phyloP scores from a whole-genome alignment of 805 yeast genomes.

The Kodamaea hsintzibuensis region DNA sequence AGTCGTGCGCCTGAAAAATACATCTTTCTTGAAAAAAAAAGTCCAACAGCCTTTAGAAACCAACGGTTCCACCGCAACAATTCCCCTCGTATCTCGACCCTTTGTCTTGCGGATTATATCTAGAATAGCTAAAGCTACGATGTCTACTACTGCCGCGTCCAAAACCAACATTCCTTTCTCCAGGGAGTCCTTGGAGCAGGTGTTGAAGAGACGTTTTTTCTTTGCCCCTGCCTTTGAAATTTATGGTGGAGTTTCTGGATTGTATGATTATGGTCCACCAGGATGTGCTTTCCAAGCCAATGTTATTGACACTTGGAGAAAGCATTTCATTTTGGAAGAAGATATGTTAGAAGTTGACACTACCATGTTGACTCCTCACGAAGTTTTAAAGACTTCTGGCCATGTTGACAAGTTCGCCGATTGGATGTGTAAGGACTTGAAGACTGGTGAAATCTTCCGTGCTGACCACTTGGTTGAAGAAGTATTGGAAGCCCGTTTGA shows the following conservation, averaged over 20 bases:
- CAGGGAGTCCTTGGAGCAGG: conserved; percentile 88
- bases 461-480: conserved; percentile 98
- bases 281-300: conserved; percentile 99
- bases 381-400: conserved; percentile 97
- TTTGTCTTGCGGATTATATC: background rate
- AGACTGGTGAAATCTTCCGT: conserved; percentile 97
- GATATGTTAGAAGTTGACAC: conserved; percentile 99
- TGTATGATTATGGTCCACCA: conserved; percentile 99
- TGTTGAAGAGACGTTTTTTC: conserved; percentile 92
- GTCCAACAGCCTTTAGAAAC: background rate
- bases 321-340: conserved; percentile 95
- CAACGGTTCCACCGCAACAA: background rate
- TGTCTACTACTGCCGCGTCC: conserved; percentile 25
- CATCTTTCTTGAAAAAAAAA: background rate
- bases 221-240: conserved; percentile 97
- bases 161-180: conserved; percentile 50
- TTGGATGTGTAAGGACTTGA: conserved; percentile 97
- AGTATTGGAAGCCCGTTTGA: conserved; percentile 91
- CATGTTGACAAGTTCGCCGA: conserved; percentile 99
- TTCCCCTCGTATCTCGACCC: background rate
- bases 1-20: background rate
- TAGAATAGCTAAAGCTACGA: conserved; percentile 12
- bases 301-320: conserved; percentile 93
- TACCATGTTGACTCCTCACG: conserved; percentile 97
- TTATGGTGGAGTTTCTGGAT: conserved; percentile 98